phyloP scores from a whole-genome alignment of 2,329 filamentous ascomycete genomes.

The Trichophyton rubrum region DNA sequence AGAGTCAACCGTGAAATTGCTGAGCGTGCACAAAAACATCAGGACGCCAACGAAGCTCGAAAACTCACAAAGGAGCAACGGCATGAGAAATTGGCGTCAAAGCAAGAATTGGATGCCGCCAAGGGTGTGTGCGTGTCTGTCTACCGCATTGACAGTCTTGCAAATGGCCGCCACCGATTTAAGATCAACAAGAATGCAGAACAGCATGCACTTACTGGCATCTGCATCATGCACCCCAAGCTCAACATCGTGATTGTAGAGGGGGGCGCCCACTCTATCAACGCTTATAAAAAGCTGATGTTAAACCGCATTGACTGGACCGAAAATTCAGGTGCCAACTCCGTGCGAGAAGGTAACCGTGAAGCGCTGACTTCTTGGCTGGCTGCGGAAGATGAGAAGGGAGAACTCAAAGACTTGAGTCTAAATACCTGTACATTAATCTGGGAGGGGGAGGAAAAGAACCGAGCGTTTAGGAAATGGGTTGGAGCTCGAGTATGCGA shows the following conservation, averaged over 20 bases:
- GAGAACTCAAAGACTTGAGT: slow-evolving; percentile 67
- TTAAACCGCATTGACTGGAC: slow-evolving; percentile 89
- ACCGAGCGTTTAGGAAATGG: slow-evolving; percentile 74
- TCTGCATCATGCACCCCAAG: slow-evolving; percentile 83
- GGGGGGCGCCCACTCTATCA: slow-evolving; percentile 71
- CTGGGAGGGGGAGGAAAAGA: slow-evolving; percentile 82
- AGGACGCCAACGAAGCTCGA: slow-evolving; percentile 66
- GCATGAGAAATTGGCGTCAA: slow-evolving; percentile 65
- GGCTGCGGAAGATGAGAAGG: slow-evolving; percentile 62
- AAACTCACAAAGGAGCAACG: slow-evolving; percentile 81
- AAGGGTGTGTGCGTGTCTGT: slow-evolving; percentile 78
- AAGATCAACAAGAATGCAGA: slow-evolving; percentile 89
- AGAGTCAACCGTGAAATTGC: slow-evolving; percentile 87
- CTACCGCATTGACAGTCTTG: slow-evolving; percentile 79
- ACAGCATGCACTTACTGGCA: slow-evolving; percentile 71
- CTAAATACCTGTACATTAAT: slow-evolving; percentile 70
- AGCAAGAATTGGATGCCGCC: slow-evolving; percentile 77
- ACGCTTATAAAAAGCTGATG: slow-evolving; percentile 85
- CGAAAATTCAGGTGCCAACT: slow-evolving; percentile 64
- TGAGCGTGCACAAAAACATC: slow-evolving; percentile 67
- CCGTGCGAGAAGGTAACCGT: slow-evolving; percentile 43
- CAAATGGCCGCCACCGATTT: slow-evolving; percentile 85
- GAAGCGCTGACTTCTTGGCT: slow-evolving; percentile 60
- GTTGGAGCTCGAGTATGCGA: slow-evolving; percentile 73
- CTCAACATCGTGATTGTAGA: slow-evolving; percentile 87